Conservation (phyloP, 306 rosid genomes). For the Dalbergia cultrata region DNA sequence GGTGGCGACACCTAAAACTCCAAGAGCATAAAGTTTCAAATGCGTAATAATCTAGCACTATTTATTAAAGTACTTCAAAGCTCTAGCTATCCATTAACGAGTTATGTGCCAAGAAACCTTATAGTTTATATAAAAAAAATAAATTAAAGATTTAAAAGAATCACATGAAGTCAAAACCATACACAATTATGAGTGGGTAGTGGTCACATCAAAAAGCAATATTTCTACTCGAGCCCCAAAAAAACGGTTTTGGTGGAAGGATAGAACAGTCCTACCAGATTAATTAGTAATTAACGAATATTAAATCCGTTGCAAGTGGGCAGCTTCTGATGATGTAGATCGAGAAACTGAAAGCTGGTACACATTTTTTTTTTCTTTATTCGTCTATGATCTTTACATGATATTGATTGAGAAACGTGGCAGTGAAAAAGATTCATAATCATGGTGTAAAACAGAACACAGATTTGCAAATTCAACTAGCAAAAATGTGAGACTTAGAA, state of each 20-base stretch:
- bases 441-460: background rate
- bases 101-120: background rate
- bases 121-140: too few species aligned
- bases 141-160: background rate
- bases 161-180: background rate
- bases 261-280: background rate
- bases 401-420: conserved; percentile 27
- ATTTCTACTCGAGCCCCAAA: background rate
- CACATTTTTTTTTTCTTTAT: background rate
- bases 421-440: conserved; percentile 3
- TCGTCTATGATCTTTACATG: background rate
- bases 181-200: background rate
- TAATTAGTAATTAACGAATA: background rate
- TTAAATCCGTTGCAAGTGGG: background rate
- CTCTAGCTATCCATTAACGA: background rate
- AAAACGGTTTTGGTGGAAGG: background rate
- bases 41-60: background rate
- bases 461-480: conserved; percentile 22
- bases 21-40: background rate
- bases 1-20: background rate
- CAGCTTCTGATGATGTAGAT: background rate
- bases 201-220: conserved; percentile 13
- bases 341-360: conserved; percentile 8
- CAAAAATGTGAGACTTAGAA: conserved; percentile 12
- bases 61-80: background rate